Conservation (phyloP, 2,329 filamentous ascomycete genomes). For the Trichophyton schoenleinii region DNA sequence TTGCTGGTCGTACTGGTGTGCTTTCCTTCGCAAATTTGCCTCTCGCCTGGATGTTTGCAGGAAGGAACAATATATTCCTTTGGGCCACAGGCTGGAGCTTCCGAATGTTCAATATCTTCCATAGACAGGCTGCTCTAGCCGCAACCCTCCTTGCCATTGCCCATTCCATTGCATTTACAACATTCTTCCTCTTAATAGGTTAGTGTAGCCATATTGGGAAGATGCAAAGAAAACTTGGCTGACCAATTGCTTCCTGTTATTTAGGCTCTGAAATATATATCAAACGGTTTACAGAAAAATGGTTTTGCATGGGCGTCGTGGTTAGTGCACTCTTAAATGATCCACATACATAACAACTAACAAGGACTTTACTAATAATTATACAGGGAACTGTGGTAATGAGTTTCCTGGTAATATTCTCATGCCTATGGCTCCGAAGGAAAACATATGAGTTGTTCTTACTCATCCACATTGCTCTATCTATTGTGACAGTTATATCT, state of each 20-base stretch:
- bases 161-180: slow-evolving; percentile 49
- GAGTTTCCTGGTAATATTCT: slow-evolving; percentile 29
- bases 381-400: slow-evolving; percentile 21
- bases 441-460: slow-evolving; percentile 34
- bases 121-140: slow-evolving; percentile 53
- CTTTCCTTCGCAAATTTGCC: slow-evolving; percentile 53
- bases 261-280: not conserved
- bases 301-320: slow-evolving; percentile 17
- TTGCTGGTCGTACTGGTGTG: slow-evolving; percentile 52
- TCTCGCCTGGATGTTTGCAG: slow-evolving; percentile 53
- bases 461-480: slow-evolving; percentile 27
- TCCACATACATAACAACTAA: too few relatives aligned
- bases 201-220: not conserved
- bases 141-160: slow-evolving; percentile 50
- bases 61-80: slow-evolving; percentile 53
- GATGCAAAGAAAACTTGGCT: not conserved
- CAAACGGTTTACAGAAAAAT: not conserved
- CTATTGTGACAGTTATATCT: slow-evolving; percentile 28
- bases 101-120: slow-evolving; percentile 53
- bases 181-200: slow-evolving; percentile 16
- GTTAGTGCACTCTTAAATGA: slow-evolving; percentile 12
- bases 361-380: not conserved
- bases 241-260: not conserved
- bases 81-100: slow-evolving; percentile 60
- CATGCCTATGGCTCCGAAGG: slow-evolving; percentile 32